Evolutionary conservation across 768 basidiomycete species (phyloP), one percentile per base, ranked within the genome.

Genomic region (Kwoniella dendrophila): DNA sequence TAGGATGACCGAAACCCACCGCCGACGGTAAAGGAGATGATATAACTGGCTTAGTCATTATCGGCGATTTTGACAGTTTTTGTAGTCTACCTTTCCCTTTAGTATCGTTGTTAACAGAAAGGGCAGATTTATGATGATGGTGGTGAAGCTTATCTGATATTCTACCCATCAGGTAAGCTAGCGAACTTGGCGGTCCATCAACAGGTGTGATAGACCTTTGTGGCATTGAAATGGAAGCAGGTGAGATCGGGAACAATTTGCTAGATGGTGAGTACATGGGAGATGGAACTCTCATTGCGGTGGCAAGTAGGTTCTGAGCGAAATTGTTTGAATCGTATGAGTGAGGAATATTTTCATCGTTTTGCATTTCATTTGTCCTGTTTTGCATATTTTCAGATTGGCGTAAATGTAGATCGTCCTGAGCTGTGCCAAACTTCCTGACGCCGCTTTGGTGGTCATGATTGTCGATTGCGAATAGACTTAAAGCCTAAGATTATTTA

Each of bases 61-160:
- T 27, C 12, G 0, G 33, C 27, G 20, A 16, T 20, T 18, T 44
- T 38, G 34, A 57, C 41, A 16, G 27, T 30, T 24, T 57, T 30
- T 8, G 43, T 57, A 5, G 44, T 48, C 26, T 57, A 32, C 48
- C 18, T 26, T 16, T 36, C 27, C 4, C 29, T 36, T 30, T 44
- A 5, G 3, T 14, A 16, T 29, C 16, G 43, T 12, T 40, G 33
- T 44, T 3, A 20, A 5, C 26, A 18, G 16, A 27, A 43, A n/a
- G 24, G 34, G 18, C 18, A 27, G 45, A 34, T 26, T 40, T 22
- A 12, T 43, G 24, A 8, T 27, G 32, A 41, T 24, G 33, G 4
- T 34, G 52, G 36, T 57, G 56, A n/a, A 57, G 34, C 10, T 43
- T 57, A 24, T 57, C 14, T 14, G 41, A 29, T 38, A 57, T 57